Conservation (phyloP, 768 basidiomycete genomes). For the Calocybe cyanea region DNA sequence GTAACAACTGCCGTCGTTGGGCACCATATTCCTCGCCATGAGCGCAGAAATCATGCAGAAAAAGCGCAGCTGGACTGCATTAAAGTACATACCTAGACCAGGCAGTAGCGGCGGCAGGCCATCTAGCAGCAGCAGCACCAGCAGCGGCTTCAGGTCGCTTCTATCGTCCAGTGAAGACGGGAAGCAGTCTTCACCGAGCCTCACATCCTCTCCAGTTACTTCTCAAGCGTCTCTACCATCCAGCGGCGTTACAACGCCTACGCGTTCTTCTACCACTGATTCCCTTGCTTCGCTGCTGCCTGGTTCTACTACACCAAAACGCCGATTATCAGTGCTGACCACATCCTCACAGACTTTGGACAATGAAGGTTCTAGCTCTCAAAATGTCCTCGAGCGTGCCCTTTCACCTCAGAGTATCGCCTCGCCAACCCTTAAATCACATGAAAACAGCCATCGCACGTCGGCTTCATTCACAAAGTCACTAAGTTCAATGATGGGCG, state of each 20-base stretch:
- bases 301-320: slow-evolving; percentile 22
- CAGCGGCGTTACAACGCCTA: slow-evolving; percentile 6
- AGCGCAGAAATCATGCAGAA: slow-evolving; percentile 18
- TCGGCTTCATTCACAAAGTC: slow-evolving; percentile 59
- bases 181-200: slow-evolving; percentile 20
- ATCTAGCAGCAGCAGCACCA: slow-evolving; percentile 7
- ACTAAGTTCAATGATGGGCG: slow-evolving; percentile 68
- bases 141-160: slow-evolving; percentile 19
- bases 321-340: slow-evolving; percentile 32
- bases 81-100: slow-evolving; percentile 29
- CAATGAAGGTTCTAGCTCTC: slow-evolving; percentile 40
- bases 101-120: slow-evolving; percentile 25
- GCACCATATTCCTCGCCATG: slow-evolving; percentile 17
- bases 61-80: slow-evolving; percentile 34
- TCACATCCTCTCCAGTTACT: slow-evolving; percentile 12
- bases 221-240: slow-evolving; percentile 8
- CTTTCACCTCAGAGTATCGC: slow-evolving; percentile 26
- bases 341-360: slow-evolving; percentile 37
- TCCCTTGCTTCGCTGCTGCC: slow-evolving; percentile 24
- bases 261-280: slow-evolving; percentile 17
- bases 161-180: slow-evolving; percentile 26
- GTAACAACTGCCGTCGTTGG: background rate
- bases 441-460: slow-evolving; percentile 18
- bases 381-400: slow-evolving; percentile 50
- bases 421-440: slow-evolving; percentile 32